Base-by-base conservation (phyloP, 2,329 filamentous ascomycete species). In the Trichoderma breve region DNA sequence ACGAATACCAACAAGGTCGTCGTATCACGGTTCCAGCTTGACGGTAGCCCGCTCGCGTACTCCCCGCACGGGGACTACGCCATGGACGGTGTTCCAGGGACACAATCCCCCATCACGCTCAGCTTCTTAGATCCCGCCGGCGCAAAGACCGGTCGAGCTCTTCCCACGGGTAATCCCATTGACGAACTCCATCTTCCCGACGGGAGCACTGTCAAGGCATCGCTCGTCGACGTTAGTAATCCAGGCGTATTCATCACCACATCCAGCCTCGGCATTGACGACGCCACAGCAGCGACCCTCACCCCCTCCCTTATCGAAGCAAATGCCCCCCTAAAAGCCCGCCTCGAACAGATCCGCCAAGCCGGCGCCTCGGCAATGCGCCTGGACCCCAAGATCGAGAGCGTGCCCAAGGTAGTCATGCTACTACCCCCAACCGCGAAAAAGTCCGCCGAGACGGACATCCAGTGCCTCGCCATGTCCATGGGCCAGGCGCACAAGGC, bases 1-100 rank as follows among this genome's bases (percentile, higher is more conserved):
- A 93, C 91, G 1, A 94, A 94, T 75, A 94, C 92, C 0, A 81
- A 82, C 21, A 93, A 93, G 77, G 79, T 90, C 30, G 88, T 93
- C 71, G 80, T 86, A 55, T 85, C 88, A 1, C 86, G 82, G 0
- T 92, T 92, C 74, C 80, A 83, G 0, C 83, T 90, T 3, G 77
- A 81, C 0, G 84, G 83, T 2, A 83, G 74, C 14, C 75, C 75
- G 34, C 73, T 75, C n/a, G 57, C 58, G 26, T 80, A 81, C 63
- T 73, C 70, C 3, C 75, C 78, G 2, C 60, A 76, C 8, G 90
- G 90, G 0, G 83, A 87, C 12, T 91, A 90, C 76, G 79, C 81
- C 2, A 91, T 92, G 74, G 90, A 91, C 76, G 91, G 90, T 0
- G 90, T 92, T 0, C 82, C 87, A 2, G 89, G 90, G 0, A 86